A percentile compares a stretch with the other conserved stretches of the same genome.
Evolutionary conservation across 2,329 filamentous ascomycete species (phyloP).

Genomic region (Westerdykella sp.): DNA sequence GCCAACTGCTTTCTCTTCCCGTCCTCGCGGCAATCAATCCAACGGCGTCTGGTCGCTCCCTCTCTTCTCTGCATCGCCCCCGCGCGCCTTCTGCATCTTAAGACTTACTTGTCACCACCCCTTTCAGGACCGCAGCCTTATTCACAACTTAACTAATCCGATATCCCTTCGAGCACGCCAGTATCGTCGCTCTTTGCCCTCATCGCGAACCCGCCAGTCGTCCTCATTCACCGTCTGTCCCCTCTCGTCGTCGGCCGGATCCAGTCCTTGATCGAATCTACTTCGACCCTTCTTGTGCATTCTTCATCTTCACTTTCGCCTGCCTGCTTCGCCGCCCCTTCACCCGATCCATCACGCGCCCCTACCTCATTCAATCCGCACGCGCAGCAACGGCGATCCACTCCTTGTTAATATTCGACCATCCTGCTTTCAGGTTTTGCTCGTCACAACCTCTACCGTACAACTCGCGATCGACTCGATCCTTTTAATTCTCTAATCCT

Average conservation of each 20-base stretch:
- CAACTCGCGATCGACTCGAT: slow-evolving; percentile 31
- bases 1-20: slow-evolving; percentile 17
- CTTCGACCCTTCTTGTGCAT: slow-evolving; percentile 2
- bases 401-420: slow-evolving; percentile 34
- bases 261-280: slow-evolving; percentile 19
- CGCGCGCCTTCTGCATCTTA: slow-evolving; percentile 35
- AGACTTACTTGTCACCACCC: slow-evolving; percentile 22
- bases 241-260: slow-evolving; percentile 19
- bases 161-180: slow-evolving; percentile 28
- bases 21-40: background rate
- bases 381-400: slow-evolving; percentile 10
- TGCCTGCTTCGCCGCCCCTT: slow-evolving; percentile 1
- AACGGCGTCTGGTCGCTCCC: slow-evolving; percentile 44
- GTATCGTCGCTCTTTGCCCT: slow-evolving; percentile 31
- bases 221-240: slow-evolving; percentile 16
- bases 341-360: slow-evolving; percentile 6
- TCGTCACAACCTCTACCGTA: slow-evolving; percentile 24
- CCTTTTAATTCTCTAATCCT: slow-evolving; percentile 37
- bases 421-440: slow-evolving; percentile 34
- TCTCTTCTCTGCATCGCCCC: slow-evolving; percentile 33
- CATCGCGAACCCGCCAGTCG: slow-evolving; percentile 20
- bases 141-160: slow-evolving; percentile 16
- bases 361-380: slow-evolving; percentile 14
- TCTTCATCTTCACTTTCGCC: slow-evolving; percentile 6
- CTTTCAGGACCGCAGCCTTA: slow-evolving; percentile 28